Evolutionary conservation across 495 filamentous ascomycete genomes (phyloP), one percentile per base, ranked within the genome.

Genomic region (Talaromyces thailandensis): DNA sequence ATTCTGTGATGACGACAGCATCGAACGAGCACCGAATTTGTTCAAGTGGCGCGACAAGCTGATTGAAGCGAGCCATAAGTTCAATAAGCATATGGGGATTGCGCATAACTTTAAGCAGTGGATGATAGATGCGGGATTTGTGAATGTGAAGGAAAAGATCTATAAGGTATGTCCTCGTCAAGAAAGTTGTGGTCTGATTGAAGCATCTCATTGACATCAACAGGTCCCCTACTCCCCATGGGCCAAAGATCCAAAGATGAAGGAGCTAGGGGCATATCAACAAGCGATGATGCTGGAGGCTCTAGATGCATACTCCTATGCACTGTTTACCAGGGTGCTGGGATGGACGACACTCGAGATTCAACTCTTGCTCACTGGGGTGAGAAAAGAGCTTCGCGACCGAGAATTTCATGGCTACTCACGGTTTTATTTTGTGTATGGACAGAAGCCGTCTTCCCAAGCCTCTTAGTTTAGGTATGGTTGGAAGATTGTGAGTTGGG

Each of bases 301-400:
- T 24, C 28, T 73, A 7, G 67, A 68, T 55, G 69, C 64, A 2
- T 67, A 71, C 31, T 65, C 65, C 23, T 40, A 68, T 23, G 67
- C 58, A 14, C 35, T 70, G 18, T 80, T 81, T 40, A 81, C 78
- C 12, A 73, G 72, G 24, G 73, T 76, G 1, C 68, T 79, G 18
- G 77, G 2, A 48, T 80, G 79, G 76, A 73, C 66, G 0, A 64
- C 71, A 26, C 77, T 79, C 23, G 73, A 86, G 62, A 71, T 79
- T 23, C 73, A 82, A 63, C 66, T 76, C 16, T 70, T 83, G 58
- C 69, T 80, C 6, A 73, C 71, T 32, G 67, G 79, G 18, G 71
- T 81, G 1, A 72, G 79, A 26, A 74, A 74, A 31, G 79, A 77
- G 21, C 56, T 84, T 53, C 65, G 74, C 32, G 75, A 81, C 55